Evolutionary conservation across 352 stramenopile genomes (phyloP).

Genomic region (Peronospora destructor): DNA sequence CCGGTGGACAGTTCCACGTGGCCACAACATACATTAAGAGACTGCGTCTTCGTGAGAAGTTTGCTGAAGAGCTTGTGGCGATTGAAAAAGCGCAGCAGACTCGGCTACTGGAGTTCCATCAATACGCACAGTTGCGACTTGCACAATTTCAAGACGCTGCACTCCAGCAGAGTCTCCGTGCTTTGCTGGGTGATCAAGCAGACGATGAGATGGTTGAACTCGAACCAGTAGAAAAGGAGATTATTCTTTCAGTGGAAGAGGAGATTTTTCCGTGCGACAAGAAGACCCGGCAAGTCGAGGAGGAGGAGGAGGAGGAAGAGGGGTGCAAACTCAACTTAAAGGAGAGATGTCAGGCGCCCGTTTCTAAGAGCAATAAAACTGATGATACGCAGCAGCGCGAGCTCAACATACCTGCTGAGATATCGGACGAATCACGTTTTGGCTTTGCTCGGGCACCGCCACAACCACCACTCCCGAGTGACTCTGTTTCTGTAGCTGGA

Average conservation of each 20-base stretch:
- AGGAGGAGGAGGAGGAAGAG: conserved; percentile 9
- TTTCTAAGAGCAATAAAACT: conserved; percentile 5
- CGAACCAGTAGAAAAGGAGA: conserved; percentile 38
- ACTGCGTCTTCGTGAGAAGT: conserved; percentile 57
- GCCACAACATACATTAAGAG: conserved; percentile 76
- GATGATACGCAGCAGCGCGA: conserved; percentile 13
- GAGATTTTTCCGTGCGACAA: conserved; percentile 45
- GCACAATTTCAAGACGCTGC: conserved; percentile 41
- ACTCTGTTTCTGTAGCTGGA: conserved; percentile 1
- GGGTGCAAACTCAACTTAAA: conserved; percentile 5
- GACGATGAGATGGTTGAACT: conserved; percentile 49
- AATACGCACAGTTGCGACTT: conserved; percentile 42
- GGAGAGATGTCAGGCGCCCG: conserved; percentile 1
- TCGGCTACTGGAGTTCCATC: conserved; percentile 51
- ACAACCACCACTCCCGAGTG: conserved; percentile 7
- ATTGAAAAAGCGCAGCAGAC: conserved; percentile 54
- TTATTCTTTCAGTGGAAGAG: conserved; percentile 53
- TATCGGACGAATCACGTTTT: conserved; percentile 38
- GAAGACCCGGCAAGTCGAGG: conserved; percentile 14
- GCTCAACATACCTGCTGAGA: conserved; percentile 1
- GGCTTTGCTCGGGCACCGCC: conserved; percentile 39
- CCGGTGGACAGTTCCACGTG: conserved; percentile 67
- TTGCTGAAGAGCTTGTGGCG: conserved; percentile 42
- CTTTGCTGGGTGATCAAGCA: conserved; percentile 35
- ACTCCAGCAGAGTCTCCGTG: conserved; percentile 32